Conservation (phyloP, 179 eudicot species). For the Drosera spatulata region DNA sequence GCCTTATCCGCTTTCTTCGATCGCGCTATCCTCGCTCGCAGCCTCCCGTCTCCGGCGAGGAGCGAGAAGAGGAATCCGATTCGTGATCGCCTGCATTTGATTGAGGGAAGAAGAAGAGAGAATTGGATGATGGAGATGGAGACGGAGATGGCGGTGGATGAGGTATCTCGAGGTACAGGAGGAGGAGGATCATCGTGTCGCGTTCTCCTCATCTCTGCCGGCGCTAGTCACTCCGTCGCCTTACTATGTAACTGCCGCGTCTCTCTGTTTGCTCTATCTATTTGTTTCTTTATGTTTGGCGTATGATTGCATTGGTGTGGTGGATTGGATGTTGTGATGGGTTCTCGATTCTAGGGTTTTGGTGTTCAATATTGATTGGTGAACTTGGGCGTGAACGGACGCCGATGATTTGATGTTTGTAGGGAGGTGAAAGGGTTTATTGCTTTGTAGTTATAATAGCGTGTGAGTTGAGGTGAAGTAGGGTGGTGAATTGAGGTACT, state of each 20-base stretch:
- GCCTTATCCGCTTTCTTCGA: too few species aligned
- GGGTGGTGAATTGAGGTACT: too few species aligned
- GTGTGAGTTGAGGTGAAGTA: too few species aligned
- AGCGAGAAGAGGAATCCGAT: neutral
- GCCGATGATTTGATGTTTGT: too few species aligned
- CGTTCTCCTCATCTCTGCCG: conserved; percentile 71
- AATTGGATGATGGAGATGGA: conserved; percentile 3
- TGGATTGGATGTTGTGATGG: too few species aligned
- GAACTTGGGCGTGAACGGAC: too few species aligned
- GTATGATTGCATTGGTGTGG: too few species aligned
- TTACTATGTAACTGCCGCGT: conserved; percentile 48
- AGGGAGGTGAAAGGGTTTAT: too few species aligned
- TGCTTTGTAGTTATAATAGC: too few species aligned
- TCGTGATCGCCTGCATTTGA: neutral
- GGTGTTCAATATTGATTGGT: too few species aligned
- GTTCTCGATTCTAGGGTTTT: too few species aligned
- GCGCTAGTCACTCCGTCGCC: conserved; percentile 94
- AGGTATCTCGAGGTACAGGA: neutral
- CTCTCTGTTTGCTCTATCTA: neutral
- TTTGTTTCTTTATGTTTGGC: neutral
- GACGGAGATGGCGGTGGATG: conserved; percentile 7
- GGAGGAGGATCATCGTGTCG: conserved; percentile 8
- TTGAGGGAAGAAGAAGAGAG: neutral
- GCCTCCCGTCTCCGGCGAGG: neutral
- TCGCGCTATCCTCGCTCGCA: too few species aligned